Evolutionary conservation across 1,284 basidiomycete species (phyloP).

Genomic region (Sanghuangporus sanghuang): DNA sequence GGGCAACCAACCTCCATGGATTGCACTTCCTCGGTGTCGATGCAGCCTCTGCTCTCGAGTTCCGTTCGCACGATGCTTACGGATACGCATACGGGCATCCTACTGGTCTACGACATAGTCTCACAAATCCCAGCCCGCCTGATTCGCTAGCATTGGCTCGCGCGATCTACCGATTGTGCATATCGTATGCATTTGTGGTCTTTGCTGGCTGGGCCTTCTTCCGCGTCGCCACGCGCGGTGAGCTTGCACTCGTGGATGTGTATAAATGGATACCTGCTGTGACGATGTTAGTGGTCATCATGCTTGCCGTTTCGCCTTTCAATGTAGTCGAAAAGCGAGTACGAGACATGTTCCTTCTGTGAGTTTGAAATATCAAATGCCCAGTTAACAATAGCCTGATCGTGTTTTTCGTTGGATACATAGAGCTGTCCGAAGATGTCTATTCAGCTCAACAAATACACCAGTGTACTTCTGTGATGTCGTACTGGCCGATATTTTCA

Average conservation of each 20-base stretch:
- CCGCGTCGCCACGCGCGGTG: constrained; percentile 50
- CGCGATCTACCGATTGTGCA: constrained; percentile 65
- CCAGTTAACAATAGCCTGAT: neutral
- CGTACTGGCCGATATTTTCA: constrained; percentile 92
- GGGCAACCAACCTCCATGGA: constrained; percentile 86
- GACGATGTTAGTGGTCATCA: constrained; percentile 53
- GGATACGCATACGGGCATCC: constrained; percentile 21
- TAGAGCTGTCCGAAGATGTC: constrained; percentile 68
- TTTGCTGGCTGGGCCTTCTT: constrained; percentile 64
- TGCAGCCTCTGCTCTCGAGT: constrained; percentile 60
- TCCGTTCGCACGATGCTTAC: constrained; percentile 33
- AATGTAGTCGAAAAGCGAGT: constrained; percentile 62
- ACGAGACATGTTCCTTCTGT: constrained; percentile 73
- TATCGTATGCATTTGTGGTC: constrained; percentile 54
- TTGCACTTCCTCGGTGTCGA: constrained; percentile 74
- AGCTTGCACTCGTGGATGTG: constrained; percentile 56
- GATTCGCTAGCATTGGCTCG: constrained; percentile 37
- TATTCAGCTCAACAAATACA: constrained; percentile 56
- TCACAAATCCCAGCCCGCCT: constrained; percentile 30
- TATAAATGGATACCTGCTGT: constrained; percentile 75
- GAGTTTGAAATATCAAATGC: constrained; percentile 28
- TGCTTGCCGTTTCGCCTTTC: constrained; percentile 61
- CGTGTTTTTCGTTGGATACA: constrained; percentile 14
- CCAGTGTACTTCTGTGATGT: constrained; percentile 88
- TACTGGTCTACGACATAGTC: constrained; percentile 23